phyloP scores from a whole-genome alignment of 1,284 basidiomycete species.

The Naganishia sp. region DNA sequence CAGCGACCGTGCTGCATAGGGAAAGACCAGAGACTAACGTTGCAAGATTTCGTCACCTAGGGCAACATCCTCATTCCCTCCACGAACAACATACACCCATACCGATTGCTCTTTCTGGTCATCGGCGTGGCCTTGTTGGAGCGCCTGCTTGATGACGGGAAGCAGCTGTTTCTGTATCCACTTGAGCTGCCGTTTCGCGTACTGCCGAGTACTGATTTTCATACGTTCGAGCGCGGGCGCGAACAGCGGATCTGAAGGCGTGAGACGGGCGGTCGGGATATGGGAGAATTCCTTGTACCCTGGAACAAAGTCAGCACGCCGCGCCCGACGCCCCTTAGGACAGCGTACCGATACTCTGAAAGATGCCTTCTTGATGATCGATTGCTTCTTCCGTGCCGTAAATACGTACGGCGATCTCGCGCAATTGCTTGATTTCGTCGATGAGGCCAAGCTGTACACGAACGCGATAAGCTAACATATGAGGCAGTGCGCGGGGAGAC shows the following conservation, averaged over 20 bases:
- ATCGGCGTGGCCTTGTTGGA: conserved; percentile 36
- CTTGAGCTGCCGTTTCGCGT: conserved; percentile 85
- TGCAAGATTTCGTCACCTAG: conserved; percentile 60
- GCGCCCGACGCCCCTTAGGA: neutral
- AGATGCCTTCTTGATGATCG: conserved; percentile 67
- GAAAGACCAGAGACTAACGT: conserved; percentile 52
- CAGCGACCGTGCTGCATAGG: neutral
- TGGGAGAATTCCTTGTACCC: conserved; percentile 86
- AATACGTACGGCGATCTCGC: conserved; percentile 48
- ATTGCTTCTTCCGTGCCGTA: conserved; percentile 45
- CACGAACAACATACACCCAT: conserved; percentile 55
- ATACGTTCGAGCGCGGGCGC: conserved; percentile 68
- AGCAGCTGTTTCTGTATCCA: conserved; percentile 93
- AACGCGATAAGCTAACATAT: neutral
- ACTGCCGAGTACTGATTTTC: conserved; percentile 85
- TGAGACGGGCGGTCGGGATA: conserved; percentile 54
- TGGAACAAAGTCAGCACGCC: conserved; percentile 45
- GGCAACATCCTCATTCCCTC: conserved; percentile 63
- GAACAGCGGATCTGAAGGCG: conserved; percentile 55
- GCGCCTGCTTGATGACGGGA: conserved; percentile 66
- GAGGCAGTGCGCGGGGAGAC: conserved; percentile 26
- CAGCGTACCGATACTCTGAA: conserved; percentile 82
- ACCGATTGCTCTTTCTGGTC: conserved; percentile 42
- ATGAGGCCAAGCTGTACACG: conserved; percentile 62
- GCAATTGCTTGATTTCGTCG: conserved; percentile 69